A percentile compares a stretch with the other conserved stretches of the same genome.
phyloP scores from a whole-genome alignment of 257 asterid genomes.

The Fraxinus pennsylvanica region DNA sequence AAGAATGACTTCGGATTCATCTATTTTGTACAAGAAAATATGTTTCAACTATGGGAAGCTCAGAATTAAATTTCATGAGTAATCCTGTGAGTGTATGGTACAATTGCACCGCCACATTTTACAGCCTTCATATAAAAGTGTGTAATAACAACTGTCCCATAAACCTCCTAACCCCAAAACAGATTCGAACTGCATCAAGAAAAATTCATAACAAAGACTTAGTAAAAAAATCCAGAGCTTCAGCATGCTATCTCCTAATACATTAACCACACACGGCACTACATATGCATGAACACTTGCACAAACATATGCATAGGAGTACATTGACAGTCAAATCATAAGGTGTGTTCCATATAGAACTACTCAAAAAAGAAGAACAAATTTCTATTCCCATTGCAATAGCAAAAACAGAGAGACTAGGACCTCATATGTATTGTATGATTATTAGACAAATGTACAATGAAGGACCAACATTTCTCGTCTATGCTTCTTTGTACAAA shows the following conservation, averaged over 20 bases:
- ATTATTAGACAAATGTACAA: conserved; percentile 42
- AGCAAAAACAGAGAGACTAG: conserved; percentile 16
- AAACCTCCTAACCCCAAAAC: background rate
- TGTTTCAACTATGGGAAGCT: background rate
- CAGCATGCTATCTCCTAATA: background rate
- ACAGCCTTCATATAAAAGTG: background rate
- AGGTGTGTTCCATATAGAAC: conserved; percentile 3
- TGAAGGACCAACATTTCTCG: conserved; percentile 34
- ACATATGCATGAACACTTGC: background rate
- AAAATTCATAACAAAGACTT: background rate
- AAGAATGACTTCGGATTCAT: background rate
- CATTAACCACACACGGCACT: background rate
- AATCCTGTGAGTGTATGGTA: background rate
- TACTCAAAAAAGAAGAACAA: conserved; percentile 17
- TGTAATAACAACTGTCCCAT: background rate
- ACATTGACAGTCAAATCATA: conserved; percentile 1
- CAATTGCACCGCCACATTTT: background rate
- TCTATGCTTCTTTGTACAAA: conserved; percentile 49
- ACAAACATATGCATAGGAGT: background rate
- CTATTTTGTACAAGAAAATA: background rate
- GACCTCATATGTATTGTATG: conserved; percentile 24
- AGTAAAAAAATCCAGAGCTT: conserved; percentile 9
- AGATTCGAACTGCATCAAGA: background rate
- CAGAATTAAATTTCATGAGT: conserved; percentile 11
- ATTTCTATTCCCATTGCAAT: conserved; percentile 23